Evolutionary conservation across 768 basidiomycete species (phyloP), one percentile per base, ranked within the genome.

Genomic region (Pisolithus albus): DNA sequence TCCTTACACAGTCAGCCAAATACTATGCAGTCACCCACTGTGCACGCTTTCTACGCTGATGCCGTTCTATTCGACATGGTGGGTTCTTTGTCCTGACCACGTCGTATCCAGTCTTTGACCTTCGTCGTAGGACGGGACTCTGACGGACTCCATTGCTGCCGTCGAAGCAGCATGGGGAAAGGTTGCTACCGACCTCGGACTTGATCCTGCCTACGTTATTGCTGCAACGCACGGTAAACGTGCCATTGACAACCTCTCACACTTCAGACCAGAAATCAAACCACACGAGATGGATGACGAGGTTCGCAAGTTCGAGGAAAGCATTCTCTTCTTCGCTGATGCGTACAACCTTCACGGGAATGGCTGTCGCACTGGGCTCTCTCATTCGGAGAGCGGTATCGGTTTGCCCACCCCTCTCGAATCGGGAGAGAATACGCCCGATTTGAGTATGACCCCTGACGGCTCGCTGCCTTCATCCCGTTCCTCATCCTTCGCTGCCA

Each of bases 191-290:
- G 84, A 86, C 62, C 77, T 88, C 47, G 83, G 82, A 49, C 76
- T 79, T 66, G 82, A 84, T 65, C 82, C 83, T 7, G 72, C 75
- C 51, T 73, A 79, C 51, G 83, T 86, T 55, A 84, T 87, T 60
- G 81, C 80, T 9, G 81, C 82, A 37, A 87, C 85, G n/a, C 86
- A 88, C 64, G 86, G 86, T 60, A 82, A 85, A 61, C 82, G 86
- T 54, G 86, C 85, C 10, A 73, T 84, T 61, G 86, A 88, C 71
- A 88, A 88, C 68, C 78, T 87, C 56, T 64, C 75, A 4, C 71
- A 75, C 46, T 81, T 82, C 72, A 81, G 79, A 60, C 82, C 82
- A 0, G 63, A 74, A 30, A 77, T 84, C 58, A 71, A 72, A 56
- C 43, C 61, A 19, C 72, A 81, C 64, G 76, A 83, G 64, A 78